Percentiles rank a stretch among this genome's conserved stretches.
Evolutionary conservation across 176 grass and related monocot species (phyloP).

Genomic region (Raddia guianensis): DNA sequence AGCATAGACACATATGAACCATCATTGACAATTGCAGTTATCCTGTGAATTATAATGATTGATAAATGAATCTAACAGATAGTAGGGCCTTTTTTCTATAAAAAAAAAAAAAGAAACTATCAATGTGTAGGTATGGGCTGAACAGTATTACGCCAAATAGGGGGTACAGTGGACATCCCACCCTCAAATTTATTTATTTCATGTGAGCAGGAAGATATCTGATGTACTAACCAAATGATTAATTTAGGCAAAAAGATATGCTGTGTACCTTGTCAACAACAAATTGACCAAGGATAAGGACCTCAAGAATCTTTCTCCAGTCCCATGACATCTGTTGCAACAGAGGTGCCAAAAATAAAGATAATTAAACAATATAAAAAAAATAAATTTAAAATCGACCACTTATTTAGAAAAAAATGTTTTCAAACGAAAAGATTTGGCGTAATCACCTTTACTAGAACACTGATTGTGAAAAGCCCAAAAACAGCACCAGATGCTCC

Average conservation of each 20-base stretch:
- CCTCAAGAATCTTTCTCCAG: slow-evolving; percentile 99
- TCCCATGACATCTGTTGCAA: slow-evolving; percentile 93
- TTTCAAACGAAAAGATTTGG: slow-evolving; percentile 9
- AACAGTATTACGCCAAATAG: neutral
- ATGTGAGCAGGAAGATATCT: neutral
- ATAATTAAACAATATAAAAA: neutral
- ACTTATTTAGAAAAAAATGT: slow-evolving; percentile 7
- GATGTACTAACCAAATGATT: slow-evolving; percentile 1
- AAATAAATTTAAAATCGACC: neutral
- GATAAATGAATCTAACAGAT: neutral
- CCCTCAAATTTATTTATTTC: neutral
- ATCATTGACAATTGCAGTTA: neutral
- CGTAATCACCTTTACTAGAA: slow-evolving; percentile 90
- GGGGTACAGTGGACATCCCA: neutral
- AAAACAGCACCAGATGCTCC: slow-evolving; percentile 98
- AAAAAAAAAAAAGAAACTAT: neutral
- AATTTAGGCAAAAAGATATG: slow-evolving; percentile 15
- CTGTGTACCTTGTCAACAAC: slow-evolving; percentile 85
- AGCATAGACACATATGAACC: slow-evolving; percentile 7
- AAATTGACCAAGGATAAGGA: slow-evolving; percentile 94
- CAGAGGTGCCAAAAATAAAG: slow-evolving; percentile 9
- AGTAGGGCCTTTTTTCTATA: neutral
- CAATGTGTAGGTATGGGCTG: neutral
- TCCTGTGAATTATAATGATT: neutral
- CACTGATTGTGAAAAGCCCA: slow-evolving; percentile 96